phyloP scores from a whole-genome alignment of 139 green algal species.

The Nannochloris sp. region DNA sequence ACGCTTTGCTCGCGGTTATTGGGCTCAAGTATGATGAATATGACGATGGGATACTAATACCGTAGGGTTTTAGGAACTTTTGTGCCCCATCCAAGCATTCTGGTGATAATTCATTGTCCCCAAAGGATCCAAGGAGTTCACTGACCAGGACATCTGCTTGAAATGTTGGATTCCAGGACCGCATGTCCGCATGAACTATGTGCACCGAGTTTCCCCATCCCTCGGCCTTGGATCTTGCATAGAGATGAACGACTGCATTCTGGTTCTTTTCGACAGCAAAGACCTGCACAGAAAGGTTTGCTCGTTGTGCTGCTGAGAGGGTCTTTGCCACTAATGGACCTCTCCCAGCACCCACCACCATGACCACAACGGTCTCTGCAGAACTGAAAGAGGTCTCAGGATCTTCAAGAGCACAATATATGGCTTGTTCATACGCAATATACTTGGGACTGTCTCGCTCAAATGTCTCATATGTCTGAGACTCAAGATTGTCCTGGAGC shows the following conservation, averaged over 20 bases:
- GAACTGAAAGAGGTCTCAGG: constrained; percentile 11
- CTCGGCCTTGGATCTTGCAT: constrained; percentile 56
- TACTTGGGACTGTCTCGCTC: constrained; percentile 94
- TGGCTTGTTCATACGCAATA: constrained; percentile 71
- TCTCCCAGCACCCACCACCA: constrained; percentile 90
- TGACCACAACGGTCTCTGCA: constrained; percentile 42
- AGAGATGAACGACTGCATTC: constrained; percentile 87
- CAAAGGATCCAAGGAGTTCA: constrained; percentile 93
- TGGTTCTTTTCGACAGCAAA: constrained; percentile 99
- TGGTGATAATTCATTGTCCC: constrained; percentile 96
- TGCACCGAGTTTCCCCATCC: constrained; percentile 41
- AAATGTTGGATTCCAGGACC: constrained; percentile 60
- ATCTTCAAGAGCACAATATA: constrained; percentile 60
- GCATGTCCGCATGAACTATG: constrained; percentile 81
- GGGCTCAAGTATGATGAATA: constrained; percentile 76
- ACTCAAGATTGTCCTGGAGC: constrained; percentile 94
- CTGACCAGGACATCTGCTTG: constrained; percentile 83
- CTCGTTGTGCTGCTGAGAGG: constrained; percentile 41
- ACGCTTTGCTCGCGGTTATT: constrained; percentile 76
- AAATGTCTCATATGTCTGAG: constrained; percentile 94
- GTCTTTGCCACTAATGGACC: constrained; percentile 80
- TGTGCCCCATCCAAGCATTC: constrained; percentile 90
- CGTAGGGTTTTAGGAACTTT: constrained; percentile 71
- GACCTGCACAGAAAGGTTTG: constrained; percentile 48
- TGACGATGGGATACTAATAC: constrained; percentile 65